Evolutionary conservation across 139 green algal genomes (phyloP), one percentile per base, ranked within the genome.

Genomic region (Pseudopediastrum boryanum): DNA sequence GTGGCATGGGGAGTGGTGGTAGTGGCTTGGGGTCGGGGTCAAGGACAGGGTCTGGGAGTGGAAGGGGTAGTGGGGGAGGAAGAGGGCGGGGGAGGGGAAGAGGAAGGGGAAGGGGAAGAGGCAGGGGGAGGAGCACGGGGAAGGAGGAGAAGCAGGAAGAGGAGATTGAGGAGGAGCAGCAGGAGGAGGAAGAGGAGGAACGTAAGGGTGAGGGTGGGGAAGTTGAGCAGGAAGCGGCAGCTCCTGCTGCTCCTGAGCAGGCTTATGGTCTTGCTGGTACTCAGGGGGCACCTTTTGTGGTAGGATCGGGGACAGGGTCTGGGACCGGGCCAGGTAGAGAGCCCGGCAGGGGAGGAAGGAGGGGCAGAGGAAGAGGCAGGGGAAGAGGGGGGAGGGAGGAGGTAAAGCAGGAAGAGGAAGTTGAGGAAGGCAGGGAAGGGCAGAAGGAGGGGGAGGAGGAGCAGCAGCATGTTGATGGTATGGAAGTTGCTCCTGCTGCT

Each of bases 81-180:
- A 72, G 67, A 25, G 43, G 65, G 42, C 27, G 16, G 48, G 33
- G 16, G 39, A 64, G 36, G n/a, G 61, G 46, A 54, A 51, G 31
- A n/a, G 71, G 77, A 31, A 69, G 61, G 8, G n/a, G 61, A 4
- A 77, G 4, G 27, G 73, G 59, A 52, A 85, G 74, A 73, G 78
- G 29, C 54, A 38, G 19, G 21, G 52, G 46, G 41, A 80, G 66
- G 66, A 38, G 76, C 75, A 58, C 6, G 59, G 25, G 31, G 29
- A 56, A 52, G 61, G 27, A 63, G 16, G 31, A 4, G 25, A 27
- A 33, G 42, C 50, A 9, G 33, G 25, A 31, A 9, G 0, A 25
- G 2, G 23, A 38, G 13, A 31, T 38, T 29, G 51, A 67, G 75
- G 71, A 65, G 27, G 33, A 63, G 5, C 79, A 72, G 67, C 31